A percentile compares a stretch with the other conserved stretches of the same genome.
Conservation (phyloP, 176 grass and related monocot species). For the Miscanthus lutarioriparius region DNA sequence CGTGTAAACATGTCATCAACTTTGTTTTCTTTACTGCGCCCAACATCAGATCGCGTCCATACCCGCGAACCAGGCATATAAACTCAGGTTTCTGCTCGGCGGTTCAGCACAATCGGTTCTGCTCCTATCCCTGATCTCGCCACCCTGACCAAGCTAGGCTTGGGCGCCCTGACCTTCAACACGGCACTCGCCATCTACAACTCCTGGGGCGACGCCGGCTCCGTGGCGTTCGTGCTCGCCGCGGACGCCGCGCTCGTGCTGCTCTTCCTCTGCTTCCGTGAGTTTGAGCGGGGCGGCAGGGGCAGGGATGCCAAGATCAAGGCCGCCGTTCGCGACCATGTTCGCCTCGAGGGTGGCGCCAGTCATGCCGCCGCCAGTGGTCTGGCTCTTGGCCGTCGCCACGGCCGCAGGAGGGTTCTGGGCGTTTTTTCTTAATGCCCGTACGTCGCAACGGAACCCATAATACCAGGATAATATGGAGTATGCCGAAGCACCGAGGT, state of each 20-base stretch:
- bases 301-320: background rate
- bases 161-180: constrained; percentile 10
- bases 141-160: background rate
- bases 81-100: too few species aligned
- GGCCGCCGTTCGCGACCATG: background rate
- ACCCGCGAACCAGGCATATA: too few species aligned
- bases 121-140: background rate
- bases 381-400: background rate
- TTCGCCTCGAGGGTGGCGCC: background rate
- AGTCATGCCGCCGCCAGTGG: background rate
- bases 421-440: background rate
- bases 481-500: too few species aligned
- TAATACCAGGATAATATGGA: too few species aligned
- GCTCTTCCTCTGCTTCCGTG: background rate
- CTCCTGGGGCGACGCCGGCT: background rate
- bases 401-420: background rate
- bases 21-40: too few species aligned
- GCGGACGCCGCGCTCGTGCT: background rate
- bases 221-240: constrained; percentile 15
- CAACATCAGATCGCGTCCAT: too few species aligned
- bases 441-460: too few species aligned
- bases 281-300: background rate
- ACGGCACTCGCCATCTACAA: constrained; percentile 4
- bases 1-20: too few species aligned
- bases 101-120: too few species aligned